Evolutionary conservation across 2,329 filamentous ascomycete species (phyloP), one percentile per base, ranked within the genome.

Genomic region (Microsporum canis): DNA sequence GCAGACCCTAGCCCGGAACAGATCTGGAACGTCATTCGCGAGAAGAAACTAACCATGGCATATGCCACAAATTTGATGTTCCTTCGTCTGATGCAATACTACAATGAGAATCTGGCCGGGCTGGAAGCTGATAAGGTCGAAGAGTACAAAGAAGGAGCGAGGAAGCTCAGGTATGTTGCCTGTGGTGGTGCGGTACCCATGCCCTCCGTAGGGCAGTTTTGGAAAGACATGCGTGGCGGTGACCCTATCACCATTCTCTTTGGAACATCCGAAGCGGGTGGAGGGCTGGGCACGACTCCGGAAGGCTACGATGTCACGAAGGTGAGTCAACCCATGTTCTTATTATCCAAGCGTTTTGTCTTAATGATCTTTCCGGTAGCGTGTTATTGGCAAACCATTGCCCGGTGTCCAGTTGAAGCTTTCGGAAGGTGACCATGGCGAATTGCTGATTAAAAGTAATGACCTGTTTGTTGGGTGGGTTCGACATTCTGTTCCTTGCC

Each of bases 61-160:
- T 36, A 39, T 41, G 8, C 47, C 2, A 51, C 27, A 14, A 60
- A 57, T 31, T 12, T 36, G 8, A 17, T 14, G 4, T 51, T 57
- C 31, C 56, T 41, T 27, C 34, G 31, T 17, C 31, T 63, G 62
- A 63, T 63, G 62, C 27, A 60, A 36, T 57, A 62, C 27, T 63
- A 63, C 27, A 45, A 62, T 23, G 58, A 63, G 17, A 39, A 63
- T 41, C 45, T 63, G 51, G 51, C 33, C 1, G 43, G 12, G 6
- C 60, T 63, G 3, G 57, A 60, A 7, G 4, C 38, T 2, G 51
- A 62, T 23, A 45, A 43, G 10, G 33, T 49, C 14, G 12, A 60
- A 23, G 31, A 55, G 39, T 63, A 63, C 41, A 51, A 38, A 23
- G 45, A 56, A 23, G 62, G 60, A 8, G 7, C 57, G 38, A 53